Evolutionary conservation across 768 basidiomycete species (phyloP).

Genomic region (Collybia mongolica): DNA sequence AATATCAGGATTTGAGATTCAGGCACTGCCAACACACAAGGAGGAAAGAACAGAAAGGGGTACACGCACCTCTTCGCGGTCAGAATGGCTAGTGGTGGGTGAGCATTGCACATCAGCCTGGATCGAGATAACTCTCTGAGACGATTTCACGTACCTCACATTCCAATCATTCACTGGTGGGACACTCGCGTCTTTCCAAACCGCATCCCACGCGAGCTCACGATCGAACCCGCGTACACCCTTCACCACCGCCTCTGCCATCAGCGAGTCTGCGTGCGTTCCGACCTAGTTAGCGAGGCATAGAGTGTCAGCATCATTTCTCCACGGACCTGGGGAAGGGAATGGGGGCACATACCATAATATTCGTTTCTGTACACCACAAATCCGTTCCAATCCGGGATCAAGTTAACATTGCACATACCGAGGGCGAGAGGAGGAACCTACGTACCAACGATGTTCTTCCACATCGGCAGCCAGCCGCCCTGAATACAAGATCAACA

Average conservation of each 20-base stretch:
- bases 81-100: slow-evolving; percentile 48
- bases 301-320: no score
- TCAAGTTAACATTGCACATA: no score
- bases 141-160: slow-evolving; percentile 37
- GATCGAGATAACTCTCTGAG: background rate
- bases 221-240: slow-evolving; percentile 62
- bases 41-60: background rate
- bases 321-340: background rate
- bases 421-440: no score
- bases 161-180: slow-evolving; percentile 56
- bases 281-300: slow-evolving; percentile 44
- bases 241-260: slow-evolving; percentile 71
- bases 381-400: slow-evolving; percentile 17
- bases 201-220: slow-evolving; percentile 68
- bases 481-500: slow-evolving; percentile 32
- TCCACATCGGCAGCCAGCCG: slow-evolving; percentile 92
- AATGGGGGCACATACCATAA: slow-evolving; percentile 52
- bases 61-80: slow-evolving; percentile 61
- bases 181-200: slow-evolving; percentile 69
- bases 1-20: background rate
- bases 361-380: slow-evolving; percentile 67
- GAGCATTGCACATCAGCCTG: background rate
- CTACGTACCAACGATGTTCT: slow-evolving; percentile 55
- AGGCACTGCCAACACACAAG: no score
- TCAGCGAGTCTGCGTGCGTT: slow-evolving; percentile 77